phyloP scores from a whole-genome alignment of 345 rosid species.

The Linum tenue region DNA sequence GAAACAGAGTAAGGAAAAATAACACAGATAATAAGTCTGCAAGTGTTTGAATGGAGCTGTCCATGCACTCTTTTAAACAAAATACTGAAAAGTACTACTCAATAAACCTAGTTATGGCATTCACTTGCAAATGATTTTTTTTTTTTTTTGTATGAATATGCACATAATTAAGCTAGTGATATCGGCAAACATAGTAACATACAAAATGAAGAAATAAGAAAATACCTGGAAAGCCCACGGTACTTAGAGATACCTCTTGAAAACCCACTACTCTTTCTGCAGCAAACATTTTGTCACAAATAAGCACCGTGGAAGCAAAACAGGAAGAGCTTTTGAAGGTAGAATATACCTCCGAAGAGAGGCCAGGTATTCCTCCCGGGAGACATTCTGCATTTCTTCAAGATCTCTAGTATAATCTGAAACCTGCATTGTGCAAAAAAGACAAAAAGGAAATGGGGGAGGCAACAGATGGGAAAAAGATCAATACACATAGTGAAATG shows the following conservation, averaged over 20 bases:
- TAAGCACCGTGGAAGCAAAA: constrained; percentile 10
- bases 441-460: neutral
- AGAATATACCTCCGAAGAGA: constrained; percentile 72
- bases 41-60: too few relatives aligned
- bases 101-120: too few relatives aligned
- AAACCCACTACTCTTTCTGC: constrained; percentile 96
- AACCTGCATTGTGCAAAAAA: constrained; percentile 39
- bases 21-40: too few relatives aligned
- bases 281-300: constrained; percentile 25
- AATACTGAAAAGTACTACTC: too few relatives aligned
- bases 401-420: constrained; percentile 89
- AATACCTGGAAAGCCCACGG: constrained; percentile 87
- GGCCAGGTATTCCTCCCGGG: constrained; percentile 92
- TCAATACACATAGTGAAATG: neutral
- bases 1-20: too few relatives aligned
- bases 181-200: neutral
- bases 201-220: neutral
- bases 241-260: constrained; percentile 92
- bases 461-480: neutral
- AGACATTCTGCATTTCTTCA: constrained; percentile 94
- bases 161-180: neutral
- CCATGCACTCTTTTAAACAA: too few relatives aligned
- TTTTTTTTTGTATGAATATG: neutral
- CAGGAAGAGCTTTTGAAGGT: constrained; percentile 9
- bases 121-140: too few relatives aligned